Conservation (phyloP, 352 stramenopile genomes). For the Phytophthora kernoviae region DNA sequence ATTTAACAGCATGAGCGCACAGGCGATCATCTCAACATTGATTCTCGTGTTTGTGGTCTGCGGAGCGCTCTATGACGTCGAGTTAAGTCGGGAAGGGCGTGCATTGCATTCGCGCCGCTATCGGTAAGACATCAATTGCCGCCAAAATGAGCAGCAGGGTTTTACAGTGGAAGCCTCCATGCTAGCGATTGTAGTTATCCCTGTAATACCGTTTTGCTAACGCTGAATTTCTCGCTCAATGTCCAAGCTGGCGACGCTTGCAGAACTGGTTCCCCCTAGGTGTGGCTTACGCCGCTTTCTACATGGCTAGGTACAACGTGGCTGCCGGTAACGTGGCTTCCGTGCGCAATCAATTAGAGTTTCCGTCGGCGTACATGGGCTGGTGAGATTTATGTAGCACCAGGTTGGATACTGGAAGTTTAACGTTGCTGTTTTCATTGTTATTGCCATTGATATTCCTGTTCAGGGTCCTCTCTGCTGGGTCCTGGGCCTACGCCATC, state of each 20-base stretch:
- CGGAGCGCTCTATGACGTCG: slow-evolving; percentile 53
- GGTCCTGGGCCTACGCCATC: slow-evolving; percentile 61
- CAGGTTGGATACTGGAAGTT: neutral
- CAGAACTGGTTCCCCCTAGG: slow-evolving; percentile 67
- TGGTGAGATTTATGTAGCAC: slow-evolving; percentile 32
- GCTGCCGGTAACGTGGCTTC: slow-evolving; percentile 54
- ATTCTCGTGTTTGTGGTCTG: slow-evolving; percentile 59
- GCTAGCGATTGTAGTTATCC: too few species aligned
- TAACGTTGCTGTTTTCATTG: neutral
- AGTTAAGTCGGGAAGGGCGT: slow-evolving; percentile 48
- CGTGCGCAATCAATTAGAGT: slow-evolving; percentile 50
- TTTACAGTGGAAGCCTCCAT: too few species aligned
- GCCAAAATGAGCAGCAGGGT: too few species aligned
- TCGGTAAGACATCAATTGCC: slow-evolving; percentile 21
- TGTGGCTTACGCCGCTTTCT: slow-evolving; percentile 59
- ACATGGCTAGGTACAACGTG: slow-evolving; percentile 63
- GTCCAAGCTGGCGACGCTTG: slow-evolving; percentile 45
- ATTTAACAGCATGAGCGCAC: slow-evolving; percentile 39
- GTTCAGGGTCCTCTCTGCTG: slow-evolving; percentile 54
- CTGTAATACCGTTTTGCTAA: neutral
- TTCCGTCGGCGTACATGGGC: slow-evolving; percentile 64
- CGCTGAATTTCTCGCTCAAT: neutral
- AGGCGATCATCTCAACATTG: slow-evolving; percentile 46
- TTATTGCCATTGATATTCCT: neutral
- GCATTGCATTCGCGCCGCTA: slow-evolving; percentile 50